phyloP scores from a whole-genome alignment of 768 basidiomycete species.

The Tephrocybe sp. region DNA sequence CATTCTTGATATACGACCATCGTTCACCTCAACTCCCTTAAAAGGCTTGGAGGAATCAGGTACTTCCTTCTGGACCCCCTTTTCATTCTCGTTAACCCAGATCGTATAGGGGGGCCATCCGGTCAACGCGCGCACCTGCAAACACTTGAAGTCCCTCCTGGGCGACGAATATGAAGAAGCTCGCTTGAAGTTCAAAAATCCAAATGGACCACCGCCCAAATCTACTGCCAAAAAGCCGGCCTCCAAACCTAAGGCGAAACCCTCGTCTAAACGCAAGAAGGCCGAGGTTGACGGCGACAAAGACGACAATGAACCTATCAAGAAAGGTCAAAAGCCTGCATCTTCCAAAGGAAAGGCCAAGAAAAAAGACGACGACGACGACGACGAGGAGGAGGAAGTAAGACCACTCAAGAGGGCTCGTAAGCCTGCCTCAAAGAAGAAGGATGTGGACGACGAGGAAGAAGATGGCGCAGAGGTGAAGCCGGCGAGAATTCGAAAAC shows the following conservation, averaged over 20 bases:
- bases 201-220: slow-evolving; percentile 28
- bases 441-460: slow-evolving; percentile 17
- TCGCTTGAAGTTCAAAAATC: slow-evolving; percentile 42
- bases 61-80: not conserved
- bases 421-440: slow-evolving; percentile 18
- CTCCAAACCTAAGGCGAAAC: slow-evolving; percentile 17
- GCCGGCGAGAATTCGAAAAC: slow-evolving; percentile 5
- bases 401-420: slow-evolving; percentile 23
- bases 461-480: slow-evolving; percentile 9
- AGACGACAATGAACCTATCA: slow-evolving; percentile 13
- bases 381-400: slow-evolving; percentile 7
- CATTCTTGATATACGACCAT: not conserved
- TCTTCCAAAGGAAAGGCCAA: slow-evolving; percentile 19
- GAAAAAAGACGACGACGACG: slow-evolving; percentile 28
- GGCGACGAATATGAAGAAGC: slow-evolving; percentile 49
- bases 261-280: slow-evolving; percentile 23
- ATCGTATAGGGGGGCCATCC: slow-evolving; percentile 36
- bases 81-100: no score
- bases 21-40: not conserved
- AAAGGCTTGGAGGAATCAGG: slow-evolving; percentile 36
- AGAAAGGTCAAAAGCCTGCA: slow-evolving; percentile 14
- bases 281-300: slow-evolving; percentile 19
- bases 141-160: slow-evolving; percentile 43
- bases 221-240: slow-evolving; percentile 21
- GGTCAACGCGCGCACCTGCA: slow-evolving; percentile 48